Conservation (phyloP, 345 rosid genomes). For the Boechera retrofracta region DNA sequence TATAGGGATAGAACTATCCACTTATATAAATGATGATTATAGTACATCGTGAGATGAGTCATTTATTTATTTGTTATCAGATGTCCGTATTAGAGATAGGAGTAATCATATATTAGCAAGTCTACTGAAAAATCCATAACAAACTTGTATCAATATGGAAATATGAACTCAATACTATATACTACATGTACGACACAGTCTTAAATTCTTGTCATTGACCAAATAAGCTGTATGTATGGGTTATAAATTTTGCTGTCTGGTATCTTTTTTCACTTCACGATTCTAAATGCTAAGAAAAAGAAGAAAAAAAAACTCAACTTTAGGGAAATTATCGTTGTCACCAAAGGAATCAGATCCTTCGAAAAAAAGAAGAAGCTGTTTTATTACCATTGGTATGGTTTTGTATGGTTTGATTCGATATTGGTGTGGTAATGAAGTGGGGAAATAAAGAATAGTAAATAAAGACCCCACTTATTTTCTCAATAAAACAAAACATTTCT, state of each 20-base stretch:
- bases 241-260: background rate
- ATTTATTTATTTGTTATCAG: background rate
- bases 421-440: slow-evolving; percentile 38
- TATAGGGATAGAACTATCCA: too few species aligned
- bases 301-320: background rate
- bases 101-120: background rate
- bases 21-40: too few species aligned
- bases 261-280: background rate
- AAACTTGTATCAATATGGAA: too few species aligned
- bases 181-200: background rate
- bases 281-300: background rate
- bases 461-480: slow-evolving; percentile 33
- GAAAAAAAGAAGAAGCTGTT: slow-evolving; percentile 1
- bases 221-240: background rate
- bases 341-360: slow-evolving; percentile 28
- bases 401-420: slow-evolving; percentile 21
- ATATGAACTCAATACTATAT: background rate
- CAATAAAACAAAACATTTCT: slow-evolving; percentile 21
- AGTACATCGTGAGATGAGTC: background rate
- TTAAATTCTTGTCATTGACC: background rate
- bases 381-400: background rate
- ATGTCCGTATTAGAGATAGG: too few species aligned
- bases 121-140: too few species aligned
- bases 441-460: slow-evolving; percentile 27
- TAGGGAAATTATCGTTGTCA: background rate